These are phyloP conservation scores for Epichloe gansuensis DNA, from an alignment of 2,329 filamentous ascomycete genomes.

Conservation along the genomic window DNA sequence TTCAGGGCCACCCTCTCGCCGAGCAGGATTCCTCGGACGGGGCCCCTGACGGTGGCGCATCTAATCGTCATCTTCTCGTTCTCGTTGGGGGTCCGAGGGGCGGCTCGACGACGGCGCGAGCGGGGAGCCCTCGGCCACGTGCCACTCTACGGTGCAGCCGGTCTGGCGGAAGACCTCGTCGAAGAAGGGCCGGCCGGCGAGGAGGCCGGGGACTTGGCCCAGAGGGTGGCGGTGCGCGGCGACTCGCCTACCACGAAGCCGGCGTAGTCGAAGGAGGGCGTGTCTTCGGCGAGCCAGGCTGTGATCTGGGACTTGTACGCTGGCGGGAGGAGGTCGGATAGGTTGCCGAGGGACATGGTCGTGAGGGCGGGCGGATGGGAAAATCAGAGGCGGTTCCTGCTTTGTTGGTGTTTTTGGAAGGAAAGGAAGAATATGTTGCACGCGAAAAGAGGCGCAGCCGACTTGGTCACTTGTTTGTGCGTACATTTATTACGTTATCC, in stretches of 20 bases:
- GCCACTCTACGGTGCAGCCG: constrained; percentile 87
- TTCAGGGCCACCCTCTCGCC: constrained; percentile 91
- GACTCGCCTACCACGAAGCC: constrained; percentile 85
- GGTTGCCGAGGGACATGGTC: constrained; percentile 21
- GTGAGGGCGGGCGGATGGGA: neutral
- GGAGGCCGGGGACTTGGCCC: constrained; percentile 63
- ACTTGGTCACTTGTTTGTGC: too few relatives aligned
- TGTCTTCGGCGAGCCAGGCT: constrained; percentile 89
- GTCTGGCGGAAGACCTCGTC: constrained; percentile 84
- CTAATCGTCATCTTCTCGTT: constrained; percentile 21
- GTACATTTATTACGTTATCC: too few relatives aligned
- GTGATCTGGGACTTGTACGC: constrained; percentile 74
- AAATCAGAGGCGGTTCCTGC: neutral
- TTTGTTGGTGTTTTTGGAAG: too few relatives aligned
- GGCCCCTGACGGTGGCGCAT: constrained; percentile 75
- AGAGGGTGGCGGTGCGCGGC: constrained; percentile 51
- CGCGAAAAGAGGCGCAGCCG: too few relatives aligned
- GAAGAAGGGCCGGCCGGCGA: constrained; percentile 91
- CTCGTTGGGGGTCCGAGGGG: constrained; percentile 24
- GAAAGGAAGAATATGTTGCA: too few relatives aligned
- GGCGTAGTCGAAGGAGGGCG: constrained; percentile 91
- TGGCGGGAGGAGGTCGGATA: constrained; percentile 64
- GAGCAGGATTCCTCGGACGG: constrained; percentile 68
- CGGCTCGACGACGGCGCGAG: constrained; percentile 36
- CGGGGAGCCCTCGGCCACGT: constrained; percentile 59